Percentiles rank a stretch among this genome's conserved stretches.
These are phyloP conservation scores for Xerocomus spinulosus DNA, from an alignment of 768 basidiomycete species.

Conservation along the genomic window DNA sequence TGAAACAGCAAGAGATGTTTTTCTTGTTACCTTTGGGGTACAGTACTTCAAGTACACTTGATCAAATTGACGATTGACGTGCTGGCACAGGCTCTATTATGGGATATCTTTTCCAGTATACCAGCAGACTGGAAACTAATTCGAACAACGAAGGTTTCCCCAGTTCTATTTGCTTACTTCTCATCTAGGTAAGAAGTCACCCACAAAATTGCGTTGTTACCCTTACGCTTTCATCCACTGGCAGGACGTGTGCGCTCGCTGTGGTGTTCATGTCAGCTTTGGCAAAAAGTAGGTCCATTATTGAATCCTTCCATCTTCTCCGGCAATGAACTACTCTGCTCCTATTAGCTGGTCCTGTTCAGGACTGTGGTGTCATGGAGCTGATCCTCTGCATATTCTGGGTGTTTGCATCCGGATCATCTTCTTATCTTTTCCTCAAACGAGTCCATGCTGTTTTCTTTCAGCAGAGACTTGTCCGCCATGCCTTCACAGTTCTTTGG, in stretches of 20 bases:
- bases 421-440: slow-evolving; percentile 36
- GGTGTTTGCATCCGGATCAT: slow-evolving; percentile 23
- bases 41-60: background rate
- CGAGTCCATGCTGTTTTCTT: slow-evolving; percentile 35
- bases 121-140: slow-evolving; percentile 18
- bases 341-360: slow-evolving; percentile 20
- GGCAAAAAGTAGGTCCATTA: slow-evolving; percentile 16
- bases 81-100: slow-evolving; percentile 17
- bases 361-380: slow-evolving; percentile 16
- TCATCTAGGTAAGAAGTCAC: slow-evolving; percentile 16
- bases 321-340: background rate
- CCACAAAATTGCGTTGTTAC: background rate
- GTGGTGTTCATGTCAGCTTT: slow-evolving; percentile 15
- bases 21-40: slow-evolving; percentile 22
- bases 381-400: slow-evolving; percentile 13
- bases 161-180: slow-evolving; percentile 21
- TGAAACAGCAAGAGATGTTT: slow-evolving; percentile 15
- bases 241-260: slow-evolving; percentile 18
- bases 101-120: slow-evolving; percentile 26
- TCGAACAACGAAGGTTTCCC: slow-evolving; percentile 10
- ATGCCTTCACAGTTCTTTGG: slow-evolving; percentile 32
- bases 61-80: slow-evolving; percentile 1
- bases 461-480: slow-evolving; percentile 14
- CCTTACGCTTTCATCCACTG: slow-evolving; percentile 3
- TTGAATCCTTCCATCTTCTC: background rate